A percentile compares a stretch with the other conserved stretches of the same genome.
Conservation (phyloP, 805 yeast genomes). For the Kuraishia ogatae region DNA sequence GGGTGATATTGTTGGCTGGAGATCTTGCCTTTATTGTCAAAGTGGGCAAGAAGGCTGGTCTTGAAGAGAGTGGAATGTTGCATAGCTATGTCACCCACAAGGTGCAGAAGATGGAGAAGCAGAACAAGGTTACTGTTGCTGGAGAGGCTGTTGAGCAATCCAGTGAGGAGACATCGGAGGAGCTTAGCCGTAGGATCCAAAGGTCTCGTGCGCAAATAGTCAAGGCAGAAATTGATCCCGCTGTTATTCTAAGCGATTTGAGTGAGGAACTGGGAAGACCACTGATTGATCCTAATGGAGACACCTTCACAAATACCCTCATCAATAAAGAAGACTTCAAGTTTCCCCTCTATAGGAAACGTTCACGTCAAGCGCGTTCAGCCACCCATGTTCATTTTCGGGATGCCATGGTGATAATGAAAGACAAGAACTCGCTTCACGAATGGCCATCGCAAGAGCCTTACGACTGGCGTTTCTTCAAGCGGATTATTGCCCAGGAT, state of each 20-base stretch:
- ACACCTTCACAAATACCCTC: slow-evolving; percentile 8
- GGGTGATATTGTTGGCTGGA: slow-evolving; percentile 30
- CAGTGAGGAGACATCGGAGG: not conserved
- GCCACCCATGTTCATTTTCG: slow-evolving; percentile 23
- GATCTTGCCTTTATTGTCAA: slow-evolving; percentile 30
- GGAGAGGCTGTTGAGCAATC: not conserved
- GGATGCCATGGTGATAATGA: slow-evolving; percentile 20
- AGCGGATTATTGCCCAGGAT: slow-evolving; percentile 25
- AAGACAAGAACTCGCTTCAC: slow-evolving; percentile 23
- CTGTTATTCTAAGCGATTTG: slow-evolving; percentile 17
- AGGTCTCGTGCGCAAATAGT: slow-evolving; percentile 21
- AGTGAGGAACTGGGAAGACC: slow-evolving; percentile 18
- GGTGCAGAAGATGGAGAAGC: slow-evolving; percentile 9
- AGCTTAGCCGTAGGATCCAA: not conserved
- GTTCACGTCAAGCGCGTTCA: slow-evolving; percentile 20
- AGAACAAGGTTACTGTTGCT: not conserved
- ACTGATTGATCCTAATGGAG: slow-evolving; percentile 17
- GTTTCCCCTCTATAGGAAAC: slow-evolving; percentile 18
- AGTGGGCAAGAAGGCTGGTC: slow-evolving; percentile 20
- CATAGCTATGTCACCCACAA: slow-evolving; percentile 24
- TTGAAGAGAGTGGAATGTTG: slow-evolving; percentile 24
- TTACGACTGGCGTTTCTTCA: slow-evolving; percentile 44
- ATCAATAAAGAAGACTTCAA: slow-evolving; percentile 17
- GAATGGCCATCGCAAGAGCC: slow-evolving; percentile 35
- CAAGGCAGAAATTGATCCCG: slow-evolving; percentile 20